Percentiles rank a stretch among this genome's conserved stretches.
Evolutionary conservation across 805 yeast species (phyloP).

Genomic region (Yamadazyma phyllophila): DNA sequence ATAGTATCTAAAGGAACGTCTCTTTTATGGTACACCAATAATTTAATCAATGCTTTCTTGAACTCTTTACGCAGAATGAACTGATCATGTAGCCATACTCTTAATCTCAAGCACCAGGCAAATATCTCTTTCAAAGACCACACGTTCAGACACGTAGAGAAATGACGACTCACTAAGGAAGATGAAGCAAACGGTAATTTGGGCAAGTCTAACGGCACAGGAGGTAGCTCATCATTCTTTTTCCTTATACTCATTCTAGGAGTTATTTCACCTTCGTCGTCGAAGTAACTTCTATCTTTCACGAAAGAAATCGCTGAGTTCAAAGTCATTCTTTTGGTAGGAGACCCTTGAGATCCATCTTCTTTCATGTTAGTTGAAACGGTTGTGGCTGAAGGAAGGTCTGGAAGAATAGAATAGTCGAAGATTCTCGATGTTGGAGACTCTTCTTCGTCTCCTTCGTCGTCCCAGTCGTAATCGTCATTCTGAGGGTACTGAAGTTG

Average conservation of each 20-base stretch:
- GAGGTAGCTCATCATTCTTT: constrained; percentile 35
- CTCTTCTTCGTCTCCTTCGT: constrained; percentile 3
- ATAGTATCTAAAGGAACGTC: constrained; percentile 49
- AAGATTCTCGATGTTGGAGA: constrained; percentile 14
- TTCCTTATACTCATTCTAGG: constrained; percentile 9
- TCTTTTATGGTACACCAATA: constrained; percentile 51
- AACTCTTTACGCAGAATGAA: constrained; percentile 51
- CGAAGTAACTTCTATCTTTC: constrained; percentile 20
- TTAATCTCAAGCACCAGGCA: constrained; percentile 52
- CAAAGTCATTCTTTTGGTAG: constrained; percentile 18
- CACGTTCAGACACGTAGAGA: constrained; percentile 45
- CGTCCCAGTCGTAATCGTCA: neutral
- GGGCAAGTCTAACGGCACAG: constrained; percentile 47
- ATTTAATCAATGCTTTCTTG: constrained; percentile 48
- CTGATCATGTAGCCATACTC: constrained; percentile 53
- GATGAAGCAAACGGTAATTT: constrained; percentile 56
- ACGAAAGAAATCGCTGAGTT: constrained; percentile 35
- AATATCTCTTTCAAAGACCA: constrained; percentile 50
- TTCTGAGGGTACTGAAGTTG: neutral
- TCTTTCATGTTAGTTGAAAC: constrained; percentile 1
- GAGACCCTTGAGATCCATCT: constrained; percentile 11
- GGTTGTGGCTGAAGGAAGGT: constrained; percentile 22
- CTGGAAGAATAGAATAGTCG: constrained; percentile 28
- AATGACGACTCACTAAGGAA: constrained; percentile 46
- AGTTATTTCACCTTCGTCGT: constrained; percentile 3